phyloP scores from a whole-genome alignment of 371 early-diverging fungal species.

The Rhizopus stolonifer region DNA sequence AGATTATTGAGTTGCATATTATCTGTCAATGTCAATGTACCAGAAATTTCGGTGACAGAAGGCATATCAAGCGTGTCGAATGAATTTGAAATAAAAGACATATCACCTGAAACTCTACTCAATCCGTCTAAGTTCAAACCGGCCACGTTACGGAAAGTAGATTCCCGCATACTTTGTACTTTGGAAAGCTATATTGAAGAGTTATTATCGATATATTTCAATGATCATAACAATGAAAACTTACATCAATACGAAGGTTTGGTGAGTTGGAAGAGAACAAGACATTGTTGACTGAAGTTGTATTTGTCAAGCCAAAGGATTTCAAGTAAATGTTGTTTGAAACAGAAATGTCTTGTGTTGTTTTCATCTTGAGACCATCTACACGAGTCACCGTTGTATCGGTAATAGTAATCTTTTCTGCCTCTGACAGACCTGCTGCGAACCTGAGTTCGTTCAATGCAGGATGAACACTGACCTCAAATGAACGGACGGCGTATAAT shows the following conservation, averaged over 20 bases:
- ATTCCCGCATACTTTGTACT: conserved; percentile 20
- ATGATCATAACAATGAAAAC: neutral
- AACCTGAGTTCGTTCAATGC: conserved; percentile 43
- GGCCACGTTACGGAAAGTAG: conserved; percentile 42
- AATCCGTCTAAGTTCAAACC: conserved; percentile 30
- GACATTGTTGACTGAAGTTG: conserved; percentile 30
- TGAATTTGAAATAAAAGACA: conserved; percentile 50
- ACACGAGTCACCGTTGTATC: conserved; percentile 44
- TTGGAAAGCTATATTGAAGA: conserved; percentile 21
- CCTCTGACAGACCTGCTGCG: conserved; percentile 33
- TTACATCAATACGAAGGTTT: conserved; percentile 32
- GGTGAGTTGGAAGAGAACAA: conserved; percentile 50
- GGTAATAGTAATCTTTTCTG: conserved; percentile 34
- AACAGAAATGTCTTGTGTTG: conserved; percentile 36
- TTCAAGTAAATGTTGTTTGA: conserved; percentile 54
- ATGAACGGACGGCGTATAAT: conserved; percentile 26
- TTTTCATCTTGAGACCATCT: conserved; percentile 39
- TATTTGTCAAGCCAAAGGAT: conserved; percentile 29
- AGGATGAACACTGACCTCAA: conserved; percentile 47
- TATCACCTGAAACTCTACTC: conserved; percentile 36
- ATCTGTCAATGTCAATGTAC: conserved; percentile 50
- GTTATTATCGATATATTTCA: neutral
- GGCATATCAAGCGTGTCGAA: conserved; percentile 37
- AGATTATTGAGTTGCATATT: conserved; percentile 44
- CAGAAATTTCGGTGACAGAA: conserved; percentile 37